Base-by-base conservation (phyloP, 306 rosid genomes). In the Ziziphus jujuba region DNA sequence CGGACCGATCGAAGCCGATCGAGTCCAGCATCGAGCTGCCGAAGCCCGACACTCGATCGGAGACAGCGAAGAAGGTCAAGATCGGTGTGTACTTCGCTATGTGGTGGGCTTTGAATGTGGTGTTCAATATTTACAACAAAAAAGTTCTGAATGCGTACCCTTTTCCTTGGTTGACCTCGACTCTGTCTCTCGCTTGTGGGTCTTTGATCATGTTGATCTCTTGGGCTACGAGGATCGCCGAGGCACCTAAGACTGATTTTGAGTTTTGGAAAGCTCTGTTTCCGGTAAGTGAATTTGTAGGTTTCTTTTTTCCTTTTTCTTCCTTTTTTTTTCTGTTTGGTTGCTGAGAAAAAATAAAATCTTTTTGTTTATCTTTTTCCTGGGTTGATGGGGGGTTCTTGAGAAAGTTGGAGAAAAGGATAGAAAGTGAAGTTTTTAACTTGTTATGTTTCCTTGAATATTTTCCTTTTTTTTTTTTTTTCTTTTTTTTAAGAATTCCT, bases 61-160 rank as follows among this genome's bases (percentile, higher is more conserved):
- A 83, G 82, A 85, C 97, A 47, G 90, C 82, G 13, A 84, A 81
- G 82, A 93, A 84, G 82, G 62, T 90, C 80, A 93, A 90, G 77
- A 93, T 93, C 70, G 98, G 97, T 28, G 40, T 87, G 15, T 93
- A 93, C 43, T 93, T 93, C 59, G 98, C 98, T 35, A 84, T 90
- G 22, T 93, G 97, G 98, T 93, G 98, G 97, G 89, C 90, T 69
- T 69, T 93, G 85, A 93, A 93, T 63, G 98, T 93, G 61, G 98
- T 93, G 9, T 93, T 93, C 79, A 93, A 93, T 76, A 93, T 93
- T 59, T 90, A 93, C 70, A 93, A 93, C 79, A 93, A 93, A 96
- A 93, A 93, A 84, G 98, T 93, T 38, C 69, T 93, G 89, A 93
- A 93, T 73, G 98, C 98, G 2, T 93, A 81, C 74, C 98, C 98